These are phyloP conservation scores for Leptographium procerum DNA, from an alignment of 2,329 filamentous ascomycete species.

Conservation along the genomic window DNA sequence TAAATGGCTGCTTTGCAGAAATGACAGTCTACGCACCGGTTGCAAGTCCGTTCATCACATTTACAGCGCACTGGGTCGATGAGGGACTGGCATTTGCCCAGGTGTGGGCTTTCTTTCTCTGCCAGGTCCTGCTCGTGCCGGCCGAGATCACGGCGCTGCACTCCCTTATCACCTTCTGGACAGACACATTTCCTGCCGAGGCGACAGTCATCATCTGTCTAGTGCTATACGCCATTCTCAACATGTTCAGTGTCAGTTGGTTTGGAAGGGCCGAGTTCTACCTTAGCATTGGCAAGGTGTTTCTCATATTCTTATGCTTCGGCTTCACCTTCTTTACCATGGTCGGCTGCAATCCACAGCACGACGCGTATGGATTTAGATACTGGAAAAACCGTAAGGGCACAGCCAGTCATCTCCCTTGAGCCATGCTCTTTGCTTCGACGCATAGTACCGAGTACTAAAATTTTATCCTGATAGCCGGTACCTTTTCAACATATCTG, in stretches of 20 bases:
- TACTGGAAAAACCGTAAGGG: constrained; percentile 23
- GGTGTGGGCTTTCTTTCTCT: constrained; percentile 38
- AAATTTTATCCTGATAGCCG: constrained; percentile 7
- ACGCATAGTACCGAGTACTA: not conserved
- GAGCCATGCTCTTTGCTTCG: too few species aligned
- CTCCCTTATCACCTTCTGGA: constrained; percentile 47
- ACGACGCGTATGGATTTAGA: constrained; percentile 4
- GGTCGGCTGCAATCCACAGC: constrained; percentile 22
- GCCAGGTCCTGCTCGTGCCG: constrained; percentile 33
- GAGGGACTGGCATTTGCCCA: constrained; percentile 33
- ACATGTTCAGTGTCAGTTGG: constrained; percentile 3
- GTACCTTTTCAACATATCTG: constrained; percentile 29
- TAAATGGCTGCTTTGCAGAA: constrained; percentile 49
- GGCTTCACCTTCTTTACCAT: constrained; percentile 36
- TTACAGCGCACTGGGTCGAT: constrained; percentile 32
- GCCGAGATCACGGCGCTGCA: constrained; percentile 45
- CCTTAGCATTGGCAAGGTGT: constrained; percentile 27
- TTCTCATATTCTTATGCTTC: constrained; percentile 36
- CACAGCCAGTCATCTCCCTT: constrained; percentile 13
- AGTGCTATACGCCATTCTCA: not conserved
- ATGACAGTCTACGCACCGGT: constrained; percentile 71
- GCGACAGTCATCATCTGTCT: constrained; percentile 1
- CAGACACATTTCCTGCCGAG: constrained; percentile 23
- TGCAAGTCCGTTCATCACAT: constrained; percentile 66
- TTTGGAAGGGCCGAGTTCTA: constrained; percentile 10